Evolutionary conservation across 345 rosid species (phyloP), one percentile per base, ranked within the genome.

Genomic region (Diplotaxis tenuifolia): DNA sequence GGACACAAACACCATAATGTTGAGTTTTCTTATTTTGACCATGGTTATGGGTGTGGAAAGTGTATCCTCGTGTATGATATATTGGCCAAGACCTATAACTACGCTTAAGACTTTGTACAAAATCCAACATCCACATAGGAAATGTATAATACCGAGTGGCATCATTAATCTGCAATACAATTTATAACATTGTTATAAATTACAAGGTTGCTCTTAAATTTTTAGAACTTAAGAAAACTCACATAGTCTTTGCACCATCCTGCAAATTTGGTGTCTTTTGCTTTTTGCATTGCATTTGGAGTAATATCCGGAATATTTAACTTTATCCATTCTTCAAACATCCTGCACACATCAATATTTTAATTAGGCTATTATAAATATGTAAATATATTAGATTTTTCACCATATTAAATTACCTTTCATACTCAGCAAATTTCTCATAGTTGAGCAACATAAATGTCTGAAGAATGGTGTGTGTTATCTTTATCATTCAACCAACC

Each of bases 181-280:
- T n/a, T n/a, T n/a, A n/a, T 25, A 25, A 25, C 28, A 7, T 32
- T 32, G 38, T 32, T 32, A 32, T 8, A 32, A 0, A 7, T 2
- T 32, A 32, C 0, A 32, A 32, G 1, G 7, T 32, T 25, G 4
- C 3, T 32, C n/a, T n/a, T 32, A 9, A 32, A 7, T n/a, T 32
- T 25, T 3, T 25, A 5, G 28, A 25, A 32, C 9, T 1, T 32
- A 32, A 32, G 7, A 8, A 9, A 25, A 25, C 38, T 32, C 38
- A 65, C 57, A 47, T 45, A 25, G 2, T 45, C 20, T 65, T 47
- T 65, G 25, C 69, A 65, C 54, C 69, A 25, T 5, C 25, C n/a
- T 0, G 15, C 23, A 47, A 45, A 23, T 4, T 27, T 5, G 27
- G 16, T 0, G 11, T 65, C 57, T 47, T 65, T 65, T 2, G 12